Evolutionary conservation across 768 basidiomycete species (phyloP).

Genomic region (Termitomyces eurrhizus): DNA sequence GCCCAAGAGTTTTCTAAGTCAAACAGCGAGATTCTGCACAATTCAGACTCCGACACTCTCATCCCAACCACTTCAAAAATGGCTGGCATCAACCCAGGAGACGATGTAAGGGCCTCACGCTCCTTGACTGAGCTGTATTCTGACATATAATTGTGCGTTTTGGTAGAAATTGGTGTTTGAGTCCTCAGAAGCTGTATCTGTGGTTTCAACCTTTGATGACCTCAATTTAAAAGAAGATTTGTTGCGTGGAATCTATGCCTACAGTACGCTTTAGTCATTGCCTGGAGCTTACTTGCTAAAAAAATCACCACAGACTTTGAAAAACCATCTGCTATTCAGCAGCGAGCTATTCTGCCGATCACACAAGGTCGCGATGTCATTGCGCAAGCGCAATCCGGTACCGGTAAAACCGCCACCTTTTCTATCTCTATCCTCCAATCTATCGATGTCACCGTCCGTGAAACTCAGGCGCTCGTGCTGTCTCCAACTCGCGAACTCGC

Average conservation of each 20-base stretch:
- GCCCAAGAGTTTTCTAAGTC: conserved; percentile 14
- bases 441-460: conserved; percentile 91
- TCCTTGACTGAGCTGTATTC: conserved; percentile 5
- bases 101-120: conserved; percentile 57
- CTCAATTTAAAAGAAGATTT: conserved; percentile 92
- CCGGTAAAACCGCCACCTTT: conserved; percentile 99
- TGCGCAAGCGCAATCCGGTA: conserved; percentile 98
- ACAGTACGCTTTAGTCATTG: conserved; percentile 55
- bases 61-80: conserved; percentile 47
- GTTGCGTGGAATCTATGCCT: conserved; percentile 95
- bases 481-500: conserved; percentile 99
- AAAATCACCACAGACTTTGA: conserved; percentile 64
- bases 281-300: neutral
- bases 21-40: conserved; percentile 12
- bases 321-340: conserved; percentile 98
- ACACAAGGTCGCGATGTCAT: conserved; percentile 96
- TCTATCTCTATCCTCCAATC: conserved; percentile 97
- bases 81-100: conserved; percentile 80
- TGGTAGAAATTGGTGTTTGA: conserved; percentile 88
- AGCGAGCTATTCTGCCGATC: conserved; percentile 95
- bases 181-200: conserved; percentile 88
- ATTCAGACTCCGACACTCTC: conserved; percentile 60
- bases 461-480: conserved; percentile 94
- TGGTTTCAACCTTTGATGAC: conserved; percentile 88
- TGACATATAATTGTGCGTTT: conserved; percentile 5